phyloP scores from a whole-genome alignment of 768 basidiomycete species.

The Porpolomopsis calyptriformis region DNA sequence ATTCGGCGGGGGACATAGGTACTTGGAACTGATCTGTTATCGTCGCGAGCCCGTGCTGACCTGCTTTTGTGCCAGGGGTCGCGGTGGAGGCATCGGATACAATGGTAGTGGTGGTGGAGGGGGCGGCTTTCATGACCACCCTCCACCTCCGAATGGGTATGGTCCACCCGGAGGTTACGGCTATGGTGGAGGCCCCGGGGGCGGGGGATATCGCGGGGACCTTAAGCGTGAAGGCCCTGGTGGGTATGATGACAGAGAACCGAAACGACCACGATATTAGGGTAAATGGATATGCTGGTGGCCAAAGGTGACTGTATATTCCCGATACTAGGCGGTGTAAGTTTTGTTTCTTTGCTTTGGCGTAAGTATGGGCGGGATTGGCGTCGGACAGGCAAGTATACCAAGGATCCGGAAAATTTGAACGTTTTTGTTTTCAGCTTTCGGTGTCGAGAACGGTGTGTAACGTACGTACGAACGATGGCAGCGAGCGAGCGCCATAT shows the following conservation, averaged over 20 bases:
- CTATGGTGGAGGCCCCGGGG: conserved; percentile 11
- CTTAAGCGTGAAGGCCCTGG: conserved; percentile 71
- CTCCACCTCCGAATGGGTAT: conserved; percentile 41
- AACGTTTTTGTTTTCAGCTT: no score
- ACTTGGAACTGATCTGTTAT: conserved; percentile 9
- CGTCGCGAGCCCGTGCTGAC: conserved; percentile 1
- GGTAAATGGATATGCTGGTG: neutral
- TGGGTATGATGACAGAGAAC: conserved; percentile 73
- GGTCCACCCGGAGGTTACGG: neutral
- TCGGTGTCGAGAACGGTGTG: neutral
- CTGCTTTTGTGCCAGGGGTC: conserved; percentile 40
- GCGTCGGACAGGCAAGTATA: neutral
- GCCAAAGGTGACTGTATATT: neutral
- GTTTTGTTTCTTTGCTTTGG: neutral
- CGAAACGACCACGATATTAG: conserved; percentile 76
- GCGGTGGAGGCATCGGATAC: conserved; percentile 66
- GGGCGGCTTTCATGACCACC: conserved; percentile 46
- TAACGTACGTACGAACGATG: no score
- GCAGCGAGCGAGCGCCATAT: no score
- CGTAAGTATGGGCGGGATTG: neutral
- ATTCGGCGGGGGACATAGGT: conserved; percentile 49
- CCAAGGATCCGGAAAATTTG: no score
- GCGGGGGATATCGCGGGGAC: conserved; percentile 56
- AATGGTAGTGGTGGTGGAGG: conserved; percentile 52
- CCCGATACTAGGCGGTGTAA: neutral